phyloP scores from a whole-genome alignment of 2,329 filamentous ascomycete genomes.

The Epichloe festucae region DNA sequence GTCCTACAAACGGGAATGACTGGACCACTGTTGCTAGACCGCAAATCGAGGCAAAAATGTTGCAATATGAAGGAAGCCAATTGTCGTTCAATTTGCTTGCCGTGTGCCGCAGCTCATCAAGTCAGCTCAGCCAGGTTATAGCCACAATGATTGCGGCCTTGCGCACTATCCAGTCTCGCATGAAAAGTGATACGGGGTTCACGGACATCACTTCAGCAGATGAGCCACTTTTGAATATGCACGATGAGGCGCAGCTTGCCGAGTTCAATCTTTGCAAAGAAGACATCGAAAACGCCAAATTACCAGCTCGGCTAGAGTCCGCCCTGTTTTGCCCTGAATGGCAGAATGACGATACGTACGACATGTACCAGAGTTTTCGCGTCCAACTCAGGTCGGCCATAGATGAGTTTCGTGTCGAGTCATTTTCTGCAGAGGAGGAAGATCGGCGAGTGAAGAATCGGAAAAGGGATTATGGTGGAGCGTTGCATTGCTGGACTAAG shows the following conservation, averaged over 20 bases:
- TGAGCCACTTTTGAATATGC: slow-evolving; percentile 10
- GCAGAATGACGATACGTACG: slow-evolving; percentile 16
- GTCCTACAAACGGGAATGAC: slow-evolving; percentile 21
- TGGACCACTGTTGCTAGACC: slow-evolving; percentile 57
- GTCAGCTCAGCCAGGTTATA: slow-evolving; percentile 33
- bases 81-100: slow-evolving; percentile 70
- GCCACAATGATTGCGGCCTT: slow-evolving; percentile 28
- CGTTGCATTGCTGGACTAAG: slow-evolving; percentile 56
- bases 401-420: slow-evolving; percentile 35
- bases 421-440: slow-evolving; percentile 31
- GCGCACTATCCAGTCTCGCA: slow-evolving; percentile 22
- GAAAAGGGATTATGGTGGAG: slow-evolving; percentile 55
- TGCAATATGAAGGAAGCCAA: slow-evolving; percentile 48
- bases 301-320: slow-evolving; percentile 9
- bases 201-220: slow-evolving; percentile 12
- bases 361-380: slow-evolving; percentile 26
- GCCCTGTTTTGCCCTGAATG: slow-evolving; percentile 7
- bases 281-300: slow-evolving; percentile 12
- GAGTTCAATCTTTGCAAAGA: slow-evolving; percentile 17
- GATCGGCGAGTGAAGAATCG: slow-evolving; percentile 39
- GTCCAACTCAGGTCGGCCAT: slow-evolving; percentile 29
- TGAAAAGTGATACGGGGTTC: slow-evolving; percentile 11
- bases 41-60: slow-evolving; percentile 55
- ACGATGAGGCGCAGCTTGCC: slow-evolving; percentile 14
- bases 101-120: slow-evolving; percentile 53